Base-by-base conservation (phyloP, 1,284 basidiomycete species). In the Rhizoctonia solani region DNA sequence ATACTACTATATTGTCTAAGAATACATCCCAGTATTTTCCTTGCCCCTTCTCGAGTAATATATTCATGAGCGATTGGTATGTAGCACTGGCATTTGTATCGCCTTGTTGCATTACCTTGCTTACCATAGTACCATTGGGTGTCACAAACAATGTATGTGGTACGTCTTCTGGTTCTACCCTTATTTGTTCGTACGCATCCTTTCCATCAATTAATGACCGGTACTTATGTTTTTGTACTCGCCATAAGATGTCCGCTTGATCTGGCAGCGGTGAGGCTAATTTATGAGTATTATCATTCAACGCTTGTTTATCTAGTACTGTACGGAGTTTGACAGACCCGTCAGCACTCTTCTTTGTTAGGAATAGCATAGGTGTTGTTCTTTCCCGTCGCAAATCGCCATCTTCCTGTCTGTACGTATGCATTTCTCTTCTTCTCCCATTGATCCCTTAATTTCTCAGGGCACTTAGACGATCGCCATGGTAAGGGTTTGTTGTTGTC, bases 291-390 rank as follows among this genome's bases (percentile, higher is more conserved):
- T 74, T 74, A 0, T 13, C 59, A 53, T 74, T 74, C 72, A 74
- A 9, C 69, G 71, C 44, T 66, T 8, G 25, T 5, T 74, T 49
- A 14, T 76, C 73, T 0, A 75, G 25, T 5, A 70, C 61, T 0
- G 68, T 69, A 29, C 69, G 14, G 4, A 44, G 19, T 21, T 44
- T 16, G 14, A 21, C 19, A 13, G 32, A 34, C 4, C 41, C 41
- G 4, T 44, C 41, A 4, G 14, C 4, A 16, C 41, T 21, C 0
- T 73, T 71, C 61, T 81, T 79, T 3, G 73, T 69, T 0, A 81
- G 67, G 37, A 80, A 77, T 16, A 80, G 71, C 44, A 79, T 69
- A 1, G 77, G 78, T 34, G 75, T 73, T 1, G 76, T 77, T 78
- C 0, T 58, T 56, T 0, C 72, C 75, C n/a, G 41, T 44, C 16